Conservation (phyloP, 345 rosid genomes). For the Eucalyptus regnans region DNA sequence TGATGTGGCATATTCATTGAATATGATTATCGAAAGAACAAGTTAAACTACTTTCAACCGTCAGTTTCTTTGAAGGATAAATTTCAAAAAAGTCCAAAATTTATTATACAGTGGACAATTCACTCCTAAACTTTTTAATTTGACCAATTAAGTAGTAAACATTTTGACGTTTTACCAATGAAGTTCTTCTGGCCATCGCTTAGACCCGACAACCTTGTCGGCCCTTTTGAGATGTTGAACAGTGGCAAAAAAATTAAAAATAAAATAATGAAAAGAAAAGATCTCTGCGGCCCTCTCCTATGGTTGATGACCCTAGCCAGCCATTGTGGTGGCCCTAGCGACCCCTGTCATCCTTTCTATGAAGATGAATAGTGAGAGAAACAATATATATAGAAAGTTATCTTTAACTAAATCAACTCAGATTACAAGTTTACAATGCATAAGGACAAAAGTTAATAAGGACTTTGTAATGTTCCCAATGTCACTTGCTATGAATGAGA, state of each 20-base stretch:
- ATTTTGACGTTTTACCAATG: background rate
- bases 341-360: background rate
- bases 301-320: too few species aligned
- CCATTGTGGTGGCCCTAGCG: too few species aligned
- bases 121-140: too few species aligned
- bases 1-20: background rate
- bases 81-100: too few species aligned
- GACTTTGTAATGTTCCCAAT: background rate
- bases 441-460: too few species aligned
- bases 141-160: too few species aligned
- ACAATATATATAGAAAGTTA: background rate
- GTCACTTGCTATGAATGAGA: background rate
- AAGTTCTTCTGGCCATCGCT: fast-evolving
- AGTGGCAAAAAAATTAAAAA: too few species aligned
- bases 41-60: background rate
- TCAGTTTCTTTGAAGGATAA: background rate
- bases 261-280: too few species aligned
- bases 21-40: background rate
- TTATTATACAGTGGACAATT: too few species aligned
- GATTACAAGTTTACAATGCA: background rate
- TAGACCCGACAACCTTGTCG: fast-evolving
- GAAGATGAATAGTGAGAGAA: background rate
- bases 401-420: background rate
- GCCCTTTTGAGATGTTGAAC: background rate
- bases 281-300: fast-evolving